Base-by-base conservation (phyloP, 208 protist species). In the Trypanosomatidae sp. region DNA sequence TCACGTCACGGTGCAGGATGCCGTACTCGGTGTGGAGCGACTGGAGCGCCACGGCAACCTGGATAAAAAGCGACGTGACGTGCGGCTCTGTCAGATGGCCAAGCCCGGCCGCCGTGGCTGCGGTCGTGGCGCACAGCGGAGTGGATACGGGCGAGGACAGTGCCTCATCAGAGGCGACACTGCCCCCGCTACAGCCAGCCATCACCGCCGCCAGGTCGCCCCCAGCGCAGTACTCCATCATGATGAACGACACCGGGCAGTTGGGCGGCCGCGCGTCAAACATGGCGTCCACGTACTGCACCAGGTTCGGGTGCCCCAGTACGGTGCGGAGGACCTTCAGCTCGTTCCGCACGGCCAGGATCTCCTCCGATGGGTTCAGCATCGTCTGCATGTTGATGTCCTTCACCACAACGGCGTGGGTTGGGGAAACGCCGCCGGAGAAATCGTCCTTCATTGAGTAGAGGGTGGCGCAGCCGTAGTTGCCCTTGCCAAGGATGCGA, bases 1-100 rank as follows among this genome's bases (percentile, higher is more conserved):
- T 97, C 41, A 97, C 72, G 75, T 97, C 93, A 46, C 93, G 87
- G 72, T 97, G 93, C 30, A 97, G 72, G n/a, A 95, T 82, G 28
- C 77, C 77, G 22, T 82, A 71, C 28, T 91, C 80, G 41, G 77
- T 71, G 74, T 97, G 93, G 77, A 97, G 79, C 59, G 86, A 90
- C 60, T 91, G 73, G 43, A 97, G 66, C 17, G 79, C 88, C 0
- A 84, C 78, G 28, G 88, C 75, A 13, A 89, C 71, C 72, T 97
- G 93, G 59, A 91, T 89, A 33, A 95, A 58, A 44, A 92, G 58
- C 1, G 88, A 90, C 1, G 86, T 82, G n/a, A 95, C 76, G 52
- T 81, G 73, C 12, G 67, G 67, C 67, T 95, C 88, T 1, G 76
- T 41, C 44, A 89, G 15, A 28, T 10, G 36, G 28, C 39, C 36